Evolutionary conservation across 2,329 filamentous ascomycete species (phyloP).

Genomic region (Stylonectria norvegica): DNA sequence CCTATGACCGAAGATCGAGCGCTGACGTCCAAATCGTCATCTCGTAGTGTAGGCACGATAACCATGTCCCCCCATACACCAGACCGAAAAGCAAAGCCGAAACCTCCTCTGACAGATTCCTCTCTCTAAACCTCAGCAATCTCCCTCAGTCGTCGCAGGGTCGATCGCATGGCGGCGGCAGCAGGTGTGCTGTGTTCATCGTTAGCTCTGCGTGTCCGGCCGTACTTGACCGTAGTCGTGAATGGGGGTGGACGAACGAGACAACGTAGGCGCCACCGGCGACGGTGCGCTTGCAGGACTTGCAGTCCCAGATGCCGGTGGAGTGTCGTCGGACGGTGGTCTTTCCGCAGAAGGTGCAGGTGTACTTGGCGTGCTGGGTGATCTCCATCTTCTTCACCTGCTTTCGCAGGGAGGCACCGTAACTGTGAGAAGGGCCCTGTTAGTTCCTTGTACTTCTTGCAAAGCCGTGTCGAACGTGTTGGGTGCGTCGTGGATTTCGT

Average conservation of each 20-base stretch:
- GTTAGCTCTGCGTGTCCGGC: constrained; percentile 25
- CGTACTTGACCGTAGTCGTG: not conserved
- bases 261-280: constrained; percentile 82
- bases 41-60: constrained; percentile 43
- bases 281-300: constrained; percentile 83
- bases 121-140: constrained; percentile 84
- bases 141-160: constrained; percentile 94
- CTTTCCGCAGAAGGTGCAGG: constrained; percentile 99
- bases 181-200: constrained; percentile 70
- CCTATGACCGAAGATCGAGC: constrained; percentile 39
- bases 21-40: constrained; percentile 41
- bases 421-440: constrained; percentile 53
- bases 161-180: constrained; percentile 90
- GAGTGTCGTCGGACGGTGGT: constrained; percentile 85
- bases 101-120: constrained; percentile 31
- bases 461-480: too few relatives aligned
- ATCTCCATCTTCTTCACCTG: constrained; percentile 99
- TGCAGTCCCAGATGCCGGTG: constrained; percentile 97
- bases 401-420: constrained; percentile 99
- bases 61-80: constrained; percentile 44
- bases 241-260: constrained; percentile 67
- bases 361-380: constrained; percentile 94
- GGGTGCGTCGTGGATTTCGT: constrained; percentile 4
- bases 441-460: constrained; percentile 29
- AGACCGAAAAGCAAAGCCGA: constrained; percentile 46